Evolutionary conservation across 1,284 basidiomycete species (phyloP).

Genomic region (Cryptococcus maquisensis): DNA sequence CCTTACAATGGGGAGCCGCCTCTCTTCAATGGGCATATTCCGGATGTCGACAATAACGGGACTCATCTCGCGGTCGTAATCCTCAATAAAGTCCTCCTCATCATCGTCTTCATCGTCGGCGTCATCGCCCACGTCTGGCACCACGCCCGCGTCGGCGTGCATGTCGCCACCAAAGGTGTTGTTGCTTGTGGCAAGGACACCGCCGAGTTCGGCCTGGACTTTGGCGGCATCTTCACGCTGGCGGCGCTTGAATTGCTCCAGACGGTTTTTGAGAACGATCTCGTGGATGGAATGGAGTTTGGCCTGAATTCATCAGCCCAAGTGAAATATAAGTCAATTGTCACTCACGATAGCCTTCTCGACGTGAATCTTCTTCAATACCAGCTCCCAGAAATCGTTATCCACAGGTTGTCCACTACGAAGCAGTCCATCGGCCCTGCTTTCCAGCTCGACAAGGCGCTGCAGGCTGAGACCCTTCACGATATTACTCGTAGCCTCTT

Average conservation of each 20-base stretch:
- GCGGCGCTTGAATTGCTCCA: constrained; percentile 89
- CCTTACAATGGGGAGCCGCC: constrained; percentile 69
- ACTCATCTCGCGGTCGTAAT: constrained; percentile 78
- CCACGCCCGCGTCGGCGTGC: constrained; percentile 41
- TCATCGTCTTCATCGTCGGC: constrained; percentile 50
- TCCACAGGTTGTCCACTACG: constrained; percentile 90
- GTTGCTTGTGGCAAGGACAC: constrained; percentile 61
- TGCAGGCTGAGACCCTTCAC: constrained; percentile 59
- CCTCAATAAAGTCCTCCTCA: constrained; percentile 55
- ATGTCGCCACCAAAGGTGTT: constrained; percentile 49
- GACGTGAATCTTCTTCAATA: constrained; percentile 88
- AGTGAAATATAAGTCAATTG: not conserved
- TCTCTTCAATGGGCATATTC: constrained; percentile 67
- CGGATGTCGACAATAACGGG: constrained; percentile 67
- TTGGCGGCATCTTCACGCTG: constrained; percentile 92
- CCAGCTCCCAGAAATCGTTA: constrained; percentile 94
- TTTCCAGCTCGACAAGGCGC: constrained; percentile 76
- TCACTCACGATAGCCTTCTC: constrained; percentile 87
- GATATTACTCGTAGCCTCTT: constrained; percentile 35
- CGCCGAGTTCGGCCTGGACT: constrained; percentile 85
- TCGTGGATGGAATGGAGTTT: constrained; percentile 90
- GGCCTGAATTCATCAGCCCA: constrained; percentile 55
- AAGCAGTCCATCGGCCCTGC: constrained; percentile 81
- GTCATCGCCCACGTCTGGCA: constrained; percentile 53
- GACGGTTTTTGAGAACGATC: constrained; percentile 87